Evolutionary conservation across 2,329 filamentous ascomycete species (phyloP).

Genomic region (Purpureocillium takamizusanense): DNA sequence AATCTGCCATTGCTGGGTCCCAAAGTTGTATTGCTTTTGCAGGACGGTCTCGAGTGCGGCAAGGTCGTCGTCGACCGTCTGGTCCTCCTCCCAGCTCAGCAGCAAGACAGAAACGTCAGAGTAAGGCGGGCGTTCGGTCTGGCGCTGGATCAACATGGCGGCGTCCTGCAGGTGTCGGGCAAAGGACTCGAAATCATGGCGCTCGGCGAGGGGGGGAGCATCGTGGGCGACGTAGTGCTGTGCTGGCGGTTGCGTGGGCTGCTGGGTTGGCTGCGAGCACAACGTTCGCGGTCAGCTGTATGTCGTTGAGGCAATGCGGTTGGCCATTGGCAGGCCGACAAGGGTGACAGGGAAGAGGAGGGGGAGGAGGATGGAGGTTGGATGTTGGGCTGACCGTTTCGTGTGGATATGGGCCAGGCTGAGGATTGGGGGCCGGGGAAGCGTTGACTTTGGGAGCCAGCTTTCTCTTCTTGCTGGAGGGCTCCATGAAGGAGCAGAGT

Average conservation of each 20-base stretch:
- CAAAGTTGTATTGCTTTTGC: slow-evolving; percentile 50
- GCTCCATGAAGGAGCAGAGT: slow-evolving; percentile 27
- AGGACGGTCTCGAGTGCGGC: slow-evolving; percentile 47
- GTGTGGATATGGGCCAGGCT: slow-evolving; percentile 21
- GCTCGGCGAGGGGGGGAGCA: slow-evolving; percentile 31
- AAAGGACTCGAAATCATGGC: slow-evolving; percentile 58
- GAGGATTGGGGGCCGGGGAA: slow-evolving; percentile 19
- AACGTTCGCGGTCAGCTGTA: not conserved
- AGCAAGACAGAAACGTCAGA: slow-evolving; percentile 51
- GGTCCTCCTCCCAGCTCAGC: slow-evolving; percentile 54
- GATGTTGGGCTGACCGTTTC: slow-evolving; percentile 22
- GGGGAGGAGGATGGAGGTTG: slow-evolving; percentile 4
- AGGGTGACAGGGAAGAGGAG: slow-evolving; percentile 5
- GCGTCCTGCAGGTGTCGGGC: slow-evolving; percentile 60
- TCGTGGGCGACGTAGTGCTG: slow-evolving; percentile 29
- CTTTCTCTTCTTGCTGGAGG: slow-evolving; percentile 33
- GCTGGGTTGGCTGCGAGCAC: not conserved
- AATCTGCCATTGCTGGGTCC: slow-evolving; percentile 52
- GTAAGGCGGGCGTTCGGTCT: slow-evolving; percentile 50
- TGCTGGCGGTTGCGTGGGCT: slow-evolving; percentile 3
- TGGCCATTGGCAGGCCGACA: too few species aligned
- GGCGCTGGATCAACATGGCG: slow-evolving; percentile 56
- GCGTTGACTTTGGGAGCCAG: slow-evolving; percentile 31
- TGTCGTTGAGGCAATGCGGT: too few species aligned
- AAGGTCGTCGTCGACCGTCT: slow-evolving; percentile 42